Evolutionary conservation across 768 basidiomycete genomes (phyloP).

Genomic region (Suillus decipiens): DNA sequence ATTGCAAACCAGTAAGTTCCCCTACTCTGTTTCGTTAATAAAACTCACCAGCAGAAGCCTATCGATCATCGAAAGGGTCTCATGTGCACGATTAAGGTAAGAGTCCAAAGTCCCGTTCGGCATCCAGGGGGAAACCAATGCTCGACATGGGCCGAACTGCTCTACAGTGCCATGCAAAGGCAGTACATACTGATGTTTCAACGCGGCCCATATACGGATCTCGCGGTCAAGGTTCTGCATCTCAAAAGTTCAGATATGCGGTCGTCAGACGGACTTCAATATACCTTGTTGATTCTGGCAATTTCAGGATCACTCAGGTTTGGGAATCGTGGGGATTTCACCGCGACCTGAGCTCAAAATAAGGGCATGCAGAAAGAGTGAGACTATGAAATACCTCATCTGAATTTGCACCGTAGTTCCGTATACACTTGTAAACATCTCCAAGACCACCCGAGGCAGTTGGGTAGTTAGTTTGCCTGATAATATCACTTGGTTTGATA

Average conservation of each 20-base stretch:
- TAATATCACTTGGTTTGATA: background rate
- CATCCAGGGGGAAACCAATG: conserved; percentile 47
- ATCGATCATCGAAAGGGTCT: conserved; percentile 37
- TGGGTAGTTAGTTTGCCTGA: background rate
- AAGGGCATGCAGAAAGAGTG: background rate
- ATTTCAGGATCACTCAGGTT: background rate
- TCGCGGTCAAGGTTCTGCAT: conserved; percentile 34
- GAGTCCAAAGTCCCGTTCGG: conserved; percentile 41
- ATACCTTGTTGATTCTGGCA: background rate
- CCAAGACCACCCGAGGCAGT: conserved; percentile 38
- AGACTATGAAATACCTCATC: conserved; percentile 2
- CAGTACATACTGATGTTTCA: conserved; percentile 41
- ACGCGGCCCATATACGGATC: conserved; percentile 38
- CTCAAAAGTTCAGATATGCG: background rate
- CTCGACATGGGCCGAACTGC: conserved; percentile 37
- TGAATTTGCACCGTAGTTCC: background rate
- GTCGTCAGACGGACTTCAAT: background rate
- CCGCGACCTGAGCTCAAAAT: conserved; percentile 8
- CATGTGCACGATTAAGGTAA: conserved; percentile 39
- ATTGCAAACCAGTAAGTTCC: background rate
- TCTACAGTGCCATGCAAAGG: conserved; percentile 37
- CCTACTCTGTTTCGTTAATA: background rate
- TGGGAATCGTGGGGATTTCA: conserved; percentile 9
- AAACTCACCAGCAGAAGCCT: conserved; percentile 37
- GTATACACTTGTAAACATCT: conserved; percentile 41